Evolutionary conservation across 208 protist species (phyloP).

Genomic region (Plasmodiophora brassicae): DNA sequence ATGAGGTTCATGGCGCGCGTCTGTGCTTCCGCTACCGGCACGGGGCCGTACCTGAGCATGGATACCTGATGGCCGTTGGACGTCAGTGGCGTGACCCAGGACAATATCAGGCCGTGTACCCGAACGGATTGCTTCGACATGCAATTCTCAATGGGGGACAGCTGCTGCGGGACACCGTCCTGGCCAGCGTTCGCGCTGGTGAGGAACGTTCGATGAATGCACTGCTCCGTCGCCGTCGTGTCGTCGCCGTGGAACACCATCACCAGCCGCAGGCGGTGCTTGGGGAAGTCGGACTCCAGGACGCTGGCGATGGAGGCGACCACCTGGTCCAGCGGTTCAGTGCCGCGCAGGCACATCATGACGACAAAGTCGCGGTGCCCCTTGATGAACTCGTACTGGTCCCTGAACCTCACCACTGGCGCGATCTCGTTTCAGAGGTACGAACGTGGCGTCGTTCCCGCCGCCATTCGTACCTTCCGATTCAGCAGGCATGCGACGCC

Average conservation of each 20-base stretch:
- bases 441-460: not conserved
- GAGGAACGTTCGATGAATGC: not conserved
- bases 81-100: not conserved
- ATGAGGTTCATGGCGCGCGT: not conserved
- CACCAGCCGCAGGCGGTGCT: not conserved
- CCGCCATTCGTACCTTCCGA: not conserved
- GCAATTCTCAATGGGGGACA: not conserved
- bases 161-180: not conserved
- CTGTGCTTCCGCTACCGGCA: not conserved
- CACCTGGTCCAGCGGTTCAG: not conserved
- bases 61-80: not conserved
- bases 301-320: not conserved
- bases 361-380: constrained; percentile 9
- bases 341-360: not conserved
- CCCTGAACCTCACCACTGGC: not conserved
- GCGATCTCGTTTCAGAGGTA: not conserved
- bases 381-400: constrained; percentile 9
- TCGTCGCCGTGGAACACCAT: not conserved
- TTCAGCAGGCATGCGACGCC: not conserved
- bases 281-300: not conserved
- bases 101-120: not conserved
- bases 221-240: not conserved
- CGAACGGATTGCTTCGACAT: not conserved
- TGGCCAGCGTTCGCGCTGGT: not conserved
- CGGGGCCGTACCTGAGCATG: no score